These are phyloP conservation scores for Boletus rubroflammeus DNA, from an alignment of 768 basidiomycete genomes.

Conservation along the genomic window DNA sequence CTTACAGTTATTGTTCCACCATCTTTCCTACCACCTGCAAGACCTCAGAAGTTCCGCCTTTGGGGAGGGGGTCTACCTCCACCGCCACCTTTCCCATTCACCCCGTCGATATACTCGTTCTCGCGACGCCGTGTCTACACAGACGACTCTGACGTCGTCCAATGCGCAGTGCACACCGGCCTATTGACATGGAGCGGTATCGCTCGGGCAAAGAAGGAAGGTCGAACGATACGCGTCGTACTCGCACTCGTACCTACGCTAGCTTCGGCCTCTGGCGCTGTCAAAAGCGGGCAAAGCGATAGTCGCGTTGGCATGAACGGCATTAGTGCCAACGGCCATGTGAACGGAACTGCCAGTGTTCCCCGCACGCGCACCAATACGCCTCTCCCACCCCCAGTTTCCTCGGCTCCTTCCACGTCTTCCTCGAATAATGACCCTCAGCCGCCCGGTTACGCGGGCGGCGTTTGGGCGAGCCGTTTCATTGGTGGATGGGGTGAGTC, in stretches of 20 bases:
- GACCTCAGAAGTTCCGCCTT: constrained; percentile 53
- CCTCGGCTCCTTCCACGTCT: constrained; percentile 22
- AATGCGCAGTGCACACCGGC: constrained; percentile 68
- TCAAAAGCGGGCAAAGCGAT: constrained; percentile 22
- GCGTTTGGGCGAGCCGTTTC: constrained; percentile 36
- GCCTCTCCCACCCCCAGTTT: constrained; percentile 20
- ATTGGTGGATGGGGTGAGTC: constrained; percentile 41
- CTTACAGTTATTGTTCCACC: constrained; percentile 58
- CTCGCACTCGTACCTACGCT: constrained; percentile 38
- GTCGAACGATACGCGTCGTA: constrained; percentile 40
- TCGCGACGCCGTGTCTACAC: constrained; percentile 63
- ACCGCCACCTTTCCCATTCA: constrained; percentile 35
- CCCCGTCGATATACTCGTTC: constrained; percentile 22
- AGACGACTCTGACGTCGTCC: constrained; percentile 70
- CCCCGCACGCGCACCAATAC: constrained; percentile 31
- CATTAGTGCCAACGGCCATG: constrained; percentile 25
- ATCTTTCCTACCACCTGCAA: constrained; percentile 52
- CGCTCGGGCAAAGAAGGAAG: constrained; percentile 35
- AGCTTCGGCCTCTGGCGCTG: constrained; percentile 45
- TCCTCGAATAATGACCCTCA: constrained; percentile 27
- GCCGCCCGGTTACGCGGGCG: constrained; percentile 26
- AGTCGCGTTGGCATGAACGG: constrained; percentile 18
- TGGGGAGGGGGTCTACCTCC: constrained; percentile 65
- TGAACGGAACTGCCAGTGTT: constrained; percentile 28
- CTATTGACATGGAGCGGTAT: constrained; percentile 43